These are phyloP conservation scores for Clitoria ternatea DNA, from an alignment of 306 rosid genomes.

Conservation along the genomic window DNA sequence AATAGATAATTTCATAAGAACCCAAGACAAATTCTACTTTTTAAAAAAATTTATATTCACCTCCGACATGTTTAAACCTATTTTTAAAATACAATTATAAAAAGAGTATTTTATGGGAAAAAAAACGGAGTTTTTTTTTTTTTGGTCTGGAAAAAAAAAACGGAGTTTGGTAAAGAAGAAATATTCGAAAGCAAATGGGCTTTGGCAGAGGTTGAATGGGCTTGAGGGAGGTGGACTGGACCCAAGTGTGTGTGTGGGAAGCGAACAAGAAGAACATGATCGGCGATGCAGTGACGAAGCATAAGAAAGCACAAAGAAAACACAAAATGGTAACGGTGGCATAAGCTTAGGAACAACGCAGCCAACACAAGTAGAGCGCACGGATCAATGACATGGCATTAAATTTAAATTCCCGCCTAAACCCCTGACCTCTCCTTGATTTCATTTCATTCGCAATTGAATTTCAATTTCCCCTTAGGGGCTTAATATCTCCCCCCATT, in stretches of 20 bases:
- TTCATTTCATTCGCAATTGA: slow-evolving; percentile 79
- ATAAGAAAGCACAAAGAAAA: slow-evolving; percentile 37
- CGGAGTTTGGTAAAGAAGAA: too few species aligned
- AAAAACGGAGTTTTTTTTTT: too few species aligned
- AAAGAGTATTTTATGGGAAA: too few species aligned
- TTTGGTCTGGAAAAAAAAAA: too few species aligned
- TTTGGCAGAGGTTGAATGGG: too few species aligned
- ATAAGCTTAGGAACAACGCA: slow-evolving; percentile 31
- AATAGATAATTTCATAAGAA: too few species aligned
- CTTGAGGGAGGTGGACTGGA: neutral
- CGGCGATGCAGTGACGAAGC: neutral
- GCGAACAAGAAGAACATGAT: neutral
- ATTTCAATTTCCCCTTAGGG: slow-evolving; percentile 60
- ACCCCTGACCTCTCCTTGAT: slow-evolving; percentile 36
- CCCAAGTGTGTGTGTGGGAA: neutral
- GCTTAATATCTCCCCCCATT: slow-evolving; percentile 44
- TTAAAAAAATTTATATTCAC: too few species aligned
- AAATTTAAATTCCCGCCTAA: slow-evolving; percentile 86
- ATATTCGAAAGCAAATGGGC: too few species aligned
- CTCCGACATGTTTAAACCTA: too few species aligned
- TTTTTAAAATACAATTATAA: too few species aligned
- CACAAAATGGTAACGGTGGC: slow-evolving; percentile 21
- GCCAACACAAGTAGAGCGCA: slow-evolving; percentile 36
- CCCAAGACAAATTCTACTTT: too few species aligned
- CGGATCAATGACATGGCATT: slow-evolving; percentile 70